Evolutionary conservation across 2,329 filamentous ascomycete genomes (phyloP).

Genomic region (Didymella sp.): DNA sequence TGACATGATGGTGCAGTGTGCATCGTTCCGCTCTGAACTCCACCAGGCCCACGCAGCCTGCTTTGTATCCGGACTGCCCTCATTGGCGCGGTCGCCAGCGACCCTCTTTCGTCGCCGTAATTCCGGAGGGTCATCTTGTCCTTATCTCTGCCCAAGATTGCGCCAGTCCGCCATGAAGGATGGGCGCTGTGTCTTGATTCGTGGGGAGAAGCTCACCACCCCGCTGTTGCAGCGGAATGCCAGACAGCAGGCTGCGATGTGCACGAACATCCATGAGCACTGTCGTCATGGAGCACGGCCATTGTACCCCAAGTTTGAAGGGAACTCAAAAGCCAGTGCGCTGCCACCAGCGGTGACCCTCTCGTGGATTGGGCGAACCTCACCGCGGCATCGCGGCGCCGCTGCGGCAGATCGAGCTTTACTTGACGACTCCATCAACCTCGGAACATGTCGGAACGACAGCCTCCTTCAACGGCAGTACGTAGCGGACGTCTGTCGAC

Average conservation of each 20-base stretch:
- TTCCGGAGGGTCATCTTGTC: slow-evolving; percentile 42
- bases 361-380: slow-evolving; percentile 14
- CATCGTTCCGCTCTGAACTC: slow-evolving; percentile 43
- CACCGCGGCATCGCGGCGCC: slow-evolving; percentile 18
- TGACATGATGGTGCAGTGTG: slow-evolving; percentile 32
- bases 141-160: slow-evolving; percentile 40
- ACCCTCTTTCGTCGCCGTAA: slow-evolving; percentile 42
- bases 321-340: slow-evolving; percentile 15
- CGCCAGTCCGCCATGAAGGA: slow-evolving; percentile 24
- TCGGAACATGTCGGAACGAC: slow-evolving; percentile 42
- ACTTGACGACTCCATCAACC: slow-evolving; percentile 15
- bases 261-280: slow-evolving; percentile 30
- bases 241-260: slow-evolving; percentile 14
- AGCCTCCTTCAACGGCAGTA: slow-evolving; percentile 14
- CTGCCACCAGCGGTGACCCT: slow-evolving; percentile 9
- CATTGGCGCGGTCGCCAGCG: slow-evolving; percentile 40
- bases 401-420: slow-evolving; percentile 22
- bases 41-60: slow-evolving; percentile 40
- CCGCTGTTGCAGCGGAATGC: slow-evolving; percentile 38
- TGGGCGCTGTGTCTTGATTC: slow-evolving; percentile 27
- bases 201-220: slow-evolving; percentile 35
- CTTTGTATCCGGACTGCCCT: slow-evolving; percentile 27
- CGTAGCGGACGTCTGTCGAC: slow-evolving; percentile 29
- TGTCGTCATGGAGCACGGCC: slow-evolving; percentile 19
- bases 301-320: slow-evolving; percentile 16